Evolutionary conservation across 805 yeast genomes (phyloP), one percentile per base, ranked within the genome.

Genomic region (Ogataea naganishii): DNA sequence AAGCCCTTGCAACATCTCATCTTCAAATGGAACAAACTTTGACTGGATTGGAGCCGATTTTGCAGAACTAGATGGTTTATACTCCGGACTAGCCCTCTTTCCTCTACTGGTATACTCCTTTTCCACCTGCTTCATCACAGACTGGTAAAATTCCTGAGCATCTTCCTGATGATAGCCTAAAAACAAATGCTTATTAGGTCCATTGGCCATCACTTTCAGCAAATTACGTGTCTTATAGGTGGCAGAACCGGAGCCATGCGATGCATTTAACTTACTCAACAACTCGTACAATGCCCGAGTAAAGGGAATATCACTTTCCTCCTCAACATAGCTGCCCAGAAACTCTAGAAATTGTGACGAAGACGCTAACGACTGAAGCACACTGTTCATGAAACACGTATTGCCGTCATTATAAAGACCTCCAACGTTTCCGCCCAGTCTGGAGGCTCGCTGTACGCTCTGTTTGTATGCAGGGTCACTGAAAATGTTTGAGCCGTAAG

Each of bases 71-170:
- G 11, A 4, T 10, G 29, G 33, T n/a, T 29, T 25, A n/a, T 24
- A n/a, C n/a, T 34, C 25, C 32, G 31, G 8, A 13, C 25, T 30
- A n/a, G n/a, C n/a, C n/a, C n/a, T n/a, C n/a, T n/a, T n/a, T n/a
- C n/a, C n/a, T n/a, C n/a, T n/a, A n/a, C 51, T 51, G 57, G 62
- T 53, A 51, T 58, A 52, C 32, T 77, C 82, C 23, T 60, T 60
- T 46, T 82, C 94, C 19, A 82, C 58, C 33, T 79, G 72, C 24
- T 70, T 64, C 66, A 82, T 62, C 3, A 81, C 68, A 30, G 78
- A 66, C 51, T 88, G 96, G 60, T 88, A 88, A 47, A 88, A 88
- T 52, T 88, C 97, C 55, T 88, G 96, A 0, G 96, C 96, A 58
- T 88, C 97, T 53, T 88, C 96, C 57, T 88, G 97, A 47, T 83